Evolutionary conservation across 2,329 filamentous ascomycete genomes (phyloP), one percentile per base, ranked within the genome.

Genomic region (Septoria linicola): DNA sequence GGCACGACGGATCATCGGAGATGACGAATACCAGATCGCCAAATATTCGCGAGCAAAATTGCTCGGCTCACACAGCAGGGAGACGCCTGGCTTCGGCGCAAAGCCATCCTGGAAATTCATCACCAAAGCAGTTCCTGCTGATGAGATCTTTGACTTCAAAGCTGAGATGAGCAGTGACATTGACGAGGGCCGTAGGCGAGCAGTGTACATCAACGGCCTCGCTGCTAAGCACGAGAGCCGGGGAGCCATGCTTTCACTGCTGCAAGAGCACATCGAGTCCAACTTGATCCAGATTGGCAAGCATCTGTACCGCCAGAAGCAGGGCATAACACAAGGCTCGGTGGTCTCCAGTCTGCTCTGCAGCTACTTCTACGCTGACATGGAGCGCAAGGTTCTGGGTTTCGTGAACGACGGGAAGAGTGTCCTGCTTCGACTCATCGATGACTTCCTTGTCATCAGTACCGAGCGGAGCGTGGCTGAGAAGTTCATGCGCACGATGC

Each of bases 351-450:
- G 86, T 36, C 76, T 90, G 34, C 76, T 99, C 4, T 97, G 93
- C 76, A 97, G 90, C 70, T 92, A 95, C 71, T 96, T 97, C 69
- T 99, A 99, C 66, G 91, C 88, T 4, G 84, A 93, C 56, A 80
- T 97, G 1, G 93, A 99, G 69, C 71, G 72, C 5, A 76, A 83
- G 20, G 74, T 85, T 11, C 74, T 97, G 2, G 66, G 64, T 0
- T 97, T 96, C 64, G 70, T 93, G 2, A 61, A 75, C 13, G 64
- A 71, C 0, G 66, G 71, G 4, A 60, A 64, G 13, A 85, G 80
- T 41, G 70, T 96, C 2, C 75, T 99, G 6, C 70, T 97, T 45
- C 80, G 93, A 13, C 78, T 96, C 8, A 88, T 95, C 35, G 93
- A 99, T 61, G 93, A 99, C 64, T 99, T 97, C 61, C 75, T 97